A percentile compares a stretch with the other conserved stretches of the same genome.
Conservation (phyloP, 345 rosid genomes). For the Populus alba region DNA sequence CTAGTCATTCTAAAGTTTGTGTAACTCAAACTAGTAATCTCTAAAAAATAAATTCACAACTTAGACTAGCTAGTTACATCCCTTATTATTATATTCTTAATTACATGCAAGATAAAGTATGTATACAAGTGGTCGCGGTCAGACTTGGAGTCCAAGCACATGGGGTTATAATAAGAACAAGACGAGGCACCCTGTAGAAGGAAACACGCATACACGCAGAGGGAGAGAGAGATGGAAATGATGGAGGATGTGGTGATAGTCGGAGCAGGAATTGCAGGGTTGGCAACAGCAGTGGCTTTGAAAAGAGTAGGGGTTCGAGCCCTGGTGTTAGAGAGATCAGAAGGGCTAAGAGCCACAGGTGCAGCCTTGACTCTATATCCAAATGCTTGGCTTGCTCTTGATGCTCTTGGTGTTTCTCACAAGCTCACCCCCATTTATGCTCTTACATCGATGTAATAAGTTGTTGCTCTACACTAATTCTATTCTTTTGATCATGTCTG, state of each 20-base stretch:
- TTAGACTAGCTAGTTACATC: no score
- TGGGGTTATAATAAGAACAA: no score
- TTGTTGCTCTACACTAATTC: neutral
- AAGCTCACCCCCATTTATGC: conserved; percentile 31
- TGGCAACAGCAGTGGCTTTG: conserved; percentile 39
- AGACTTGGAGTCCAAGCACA: no score
- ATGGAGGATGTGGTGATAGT: conserved; percentile 36
- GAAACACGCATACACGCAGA: no score
- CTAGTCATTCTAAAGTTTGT: no score
- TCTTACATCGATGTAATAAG: neutral
- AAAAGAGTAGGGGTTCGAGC: conserved; percentile 31
- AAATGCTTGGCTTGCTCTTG: conserved; percentile 43
- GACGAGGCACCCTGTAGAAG: no score
- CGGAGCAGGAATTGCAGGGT: conserved; percentile 41
- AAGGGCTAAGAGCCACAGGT: conserved; percentile 30
- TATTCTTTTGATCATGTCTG: no score
- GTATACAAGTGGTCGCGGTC: neutral
- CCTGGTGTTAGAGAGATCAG: conserved; percentile 35
- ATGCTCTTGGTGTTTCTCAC: conserved; percentile 37
- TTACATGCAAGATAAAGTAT: no score
- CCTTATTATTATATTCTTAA: no score
- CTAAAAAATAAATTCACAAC: no score
- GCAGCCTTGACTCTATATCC: conserved; percentile 30
- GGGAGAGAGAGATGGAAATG: conserved; percentile 2
- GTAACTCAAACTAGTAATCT: no score